Conservation (phyloP, 495 filamentous ascomycete genomes). For the Neohortaea acidophila region DNA sequence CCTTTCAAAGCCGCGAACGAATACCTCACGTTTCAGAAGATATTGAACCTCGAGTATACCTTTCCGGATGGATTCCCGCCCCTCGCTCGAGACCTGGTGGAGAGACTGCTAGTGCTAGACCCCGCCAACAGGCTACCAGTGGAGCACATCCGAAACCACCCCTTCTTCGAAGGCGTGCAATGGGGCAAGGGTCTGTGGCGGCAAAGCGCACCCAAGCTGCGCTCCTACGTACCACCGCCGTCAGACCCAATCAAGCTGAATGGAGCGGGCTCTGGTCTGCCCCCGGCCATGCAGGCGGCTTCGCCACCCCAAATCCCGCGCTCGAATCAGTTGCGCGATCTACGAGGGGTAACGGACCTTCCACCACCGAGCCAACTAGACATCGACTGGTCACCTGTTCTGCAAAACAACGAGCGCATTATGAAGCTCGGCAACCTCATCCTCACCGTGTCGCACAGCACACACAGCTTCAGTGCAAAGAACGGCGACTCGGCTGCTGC, state of each 20-base stretch:
- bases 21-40: constrained; percentile 97
- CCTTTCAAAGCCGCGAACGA: constrained; percentile 98
- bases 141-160: constrained; percentile 92
- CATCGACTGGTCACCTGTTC: constrained; percentile 96
- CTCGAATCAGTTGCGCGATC: constrained; percentile 37
- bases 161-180: constrained; percentile 82
- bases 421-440: constrained; percentile 82
- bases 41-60: constrained; percentile 82
- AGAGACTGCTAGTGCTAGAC: constrained; percentile 81
- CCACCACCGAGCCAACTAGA: constrained; percentile 92
- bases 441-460: constrained; percentile 59
- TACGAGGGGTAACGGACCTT: constrained; percentile 83
- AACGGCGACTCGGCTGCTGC: constrained; percentile 40
- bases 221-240: constrained; percentile 66
- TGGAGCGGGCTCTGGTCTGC: constrained; percentile 34
- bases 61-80: constrained; percentile 84
- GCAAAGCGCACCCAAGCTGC: constrained; percentile 76
- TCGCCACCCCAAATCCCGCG: constrained; percentile 2
- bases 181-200: constrained; percentile 85
- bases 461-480: constrained; percentile 50
- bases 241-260: constrained; percentile 77
- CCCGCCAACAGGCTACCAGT: constrained; percentile 76
- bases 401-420: constrained; percentile 83
- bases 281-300: constrained; percentile 18
- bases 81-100: constrained; percentile 79